phyloP scores from a whole-genome alignment of 352 stramenopile genomes.

The Phytopythium cucurbitacearum region DNA sequence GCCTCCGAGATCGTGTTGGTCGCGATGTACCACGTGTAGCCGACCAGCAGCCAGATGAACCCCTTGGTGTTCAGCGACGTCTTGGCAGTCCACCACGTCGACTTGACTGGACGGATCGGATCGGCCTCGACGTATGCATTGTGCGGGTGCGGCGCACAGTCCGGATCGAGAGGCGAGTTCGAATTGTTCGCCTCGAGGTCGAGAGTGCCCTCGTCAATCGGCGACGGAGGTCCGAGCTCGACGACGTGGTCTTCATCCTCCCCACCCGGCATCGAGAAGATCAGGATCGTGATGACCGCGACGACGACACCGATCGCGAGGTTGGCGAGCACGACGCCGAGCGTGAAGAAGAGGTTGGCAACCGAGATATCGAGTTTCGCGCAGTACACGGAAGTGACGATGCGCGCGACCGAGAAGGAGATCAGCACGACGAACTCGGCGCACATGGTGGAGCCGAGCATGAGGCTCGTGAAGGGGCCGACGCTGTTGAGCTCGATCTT shows the following conservation, averaged over 20 bases:
- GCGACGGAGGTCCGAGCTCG: conserved; percentile 15
- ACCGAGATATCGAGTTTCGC: conserved; percentile 44
- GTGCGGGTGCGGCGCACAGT: conserved; percentile 40
- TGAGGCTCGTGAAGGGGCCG: conserved; percentile 69
- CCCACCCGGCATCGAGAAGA: conserved; percentile 57
- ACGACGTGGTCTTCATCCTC: conserved; percentile 27
- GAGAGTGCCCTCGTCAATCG: conserved; percentile 7
- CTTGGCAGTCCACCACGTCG: conserved; percentile 15
- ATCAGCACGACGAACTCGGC: conserved; percentile 71
- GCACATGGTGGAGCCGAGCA: conserved; percentile 65
- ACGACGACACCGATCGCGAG: conserved; percentile 41
- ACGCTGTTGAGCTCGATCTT: conserved; percentile 77
- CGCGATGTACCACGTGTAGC: conserved; percentile 58
- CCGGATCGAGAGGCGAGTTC: conserved; percentile 10
- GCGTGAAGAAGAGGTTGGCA: conserved; percentile 50
- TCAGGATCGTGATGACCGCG: conserved; percentile 41
- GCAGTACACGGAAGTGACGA: conserved; percentile 61
- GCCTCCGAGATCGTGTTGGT: conserved; percentile 40
- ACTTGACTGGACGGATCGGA: background rate
- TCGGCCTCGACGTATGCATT: conserved; percentile 46
- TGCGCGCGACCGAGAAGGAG: conserved; percentile 60
- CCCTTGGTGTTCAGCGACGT: conserved; percentile 54
- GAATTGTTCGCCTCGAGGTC: conserved; percentile 16
- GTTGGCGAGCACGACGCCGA: conserved; percentile 51
- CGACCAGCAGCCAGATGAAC: conserved; percentile 58